phyloP scores from a whole-genome alignment of 208 protist species.

The Wallacemonas rigidus region DNA sequence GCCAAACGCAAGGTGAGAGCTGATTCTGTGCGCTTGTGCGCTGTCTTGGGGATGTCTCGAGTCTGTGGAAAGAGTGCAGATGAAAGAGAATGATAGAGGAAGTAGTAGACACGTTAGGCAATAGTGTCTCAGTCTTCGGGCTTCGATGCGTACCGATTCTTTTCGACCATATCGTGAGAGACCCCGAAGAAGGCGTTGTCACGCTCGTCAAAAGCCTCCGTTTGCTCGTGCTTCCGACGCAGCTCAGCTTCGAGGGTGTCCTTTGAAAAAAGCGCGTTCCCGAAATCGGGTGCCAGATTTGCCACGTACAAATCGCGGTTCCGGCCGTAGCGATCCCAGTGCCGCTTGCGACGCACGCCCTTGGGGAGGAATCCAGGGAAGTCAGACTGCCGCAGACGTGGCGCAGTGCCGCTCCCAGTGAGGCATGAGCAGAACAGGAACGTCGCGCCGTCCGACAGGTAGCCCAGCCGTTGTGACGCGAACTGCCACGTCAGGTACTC shows the following conservation, averaged over 20 bases:
- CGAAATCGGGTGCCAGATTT: slow-evolving; percentile 55
- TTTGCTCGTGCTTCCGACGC: slow-evolving; percentile 27
- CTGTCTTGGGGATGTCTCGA: too few relatives aligned
- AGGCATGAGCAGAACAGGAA: slow-evolving; percentile 33
- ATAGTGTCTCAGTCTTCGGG: slow-evolving; percentile 41
- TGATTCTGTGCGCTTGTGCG: too few relatives aligned
- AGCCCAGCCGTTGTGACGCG: neutral
- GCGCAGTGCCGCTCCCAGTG: neutral
- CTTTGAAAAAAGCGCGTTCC: slow-evolving; percentile 39
- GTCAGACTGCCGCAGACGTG: slow-evolving; percentile 13
- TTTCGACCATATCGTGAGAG: slow-evolving; percentile 69
- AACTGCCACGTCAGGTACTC: slow-evolving; percentile 18
- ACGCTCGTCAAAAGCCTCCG: slow-evolving; percentile 30
- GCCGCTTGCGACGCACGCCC: slow-evolving; percentile 27
- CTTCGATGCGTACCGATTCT: slow-evolving; percentile 39
- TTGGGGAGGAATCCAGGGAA: slow-evolving; percentile 43
- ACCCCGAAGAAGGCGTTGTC: slow-evolving; percentile 67
- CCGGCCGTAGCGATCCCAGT: slow-evolving; percentile 58
- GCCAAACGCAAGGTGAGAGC: too few relatives aligned
- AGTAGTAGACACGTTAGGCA: neutral
- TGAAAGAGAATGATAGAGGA: neutral
- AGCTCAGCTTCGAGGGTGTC: slow-evolving; percentile 36
- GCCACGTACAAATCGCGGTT: slow-evolving; percentile 25
- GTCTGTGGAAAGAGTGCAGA: slow-evolving; percentile 11
- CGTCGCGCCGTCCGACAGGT: neutral